Percentiles rank a stretch among this genome's conserved stretches.
phyloP scores from a whole-genome alignment of 306 rosid genomes.

The Cercis canadensis region DNA sequence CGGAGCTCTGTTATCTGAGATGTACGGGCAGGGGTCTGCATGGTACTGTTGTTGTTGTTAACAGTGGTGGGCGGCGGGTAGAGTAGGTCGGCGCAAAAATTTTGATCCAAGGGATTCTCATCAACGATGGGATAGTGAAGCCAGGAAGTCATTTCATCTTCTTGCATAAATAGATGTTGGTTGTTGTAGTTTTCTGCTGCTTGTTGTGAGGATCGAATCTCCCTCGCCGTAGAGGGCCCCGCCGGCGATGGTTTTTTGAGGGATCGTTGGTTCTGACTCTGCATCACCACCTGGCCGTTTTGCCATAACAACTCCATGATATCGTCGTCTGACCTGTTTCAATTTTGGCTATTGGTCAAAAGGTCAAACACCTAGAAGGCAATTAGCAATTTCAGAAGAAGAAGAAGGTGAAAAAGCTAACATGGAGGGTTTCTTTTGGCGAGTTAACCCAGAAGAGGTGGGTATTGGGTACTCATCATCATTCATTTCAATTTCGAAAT shows the following conservation, averaged over 20 bases:
- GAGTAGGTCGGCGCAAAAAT: conserved; percentile 58
- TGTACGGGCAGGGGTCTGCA: conserved; percentile 26
- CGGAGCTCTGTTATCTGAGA: conserved; percentile 40
- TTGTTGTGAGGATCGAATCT: conserved; percentile 37
- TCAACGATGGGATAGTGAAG: conserved; percentile 68
- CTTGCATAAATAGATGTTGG: conserved; percentile 71
- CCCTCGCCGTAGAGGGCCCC: conserved; percentile 40
- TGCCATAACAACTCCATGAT: conserved; percentile 83
- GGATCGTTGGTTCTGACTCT: conserved; percentile 61
- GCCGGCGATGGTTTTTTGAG: conserved; percentile 37
- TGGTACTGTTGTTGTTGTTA: conserved; percentile 16
- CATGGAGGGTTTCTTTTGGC: conserved; percentile 55
- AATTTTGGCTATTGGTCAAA: background rate
- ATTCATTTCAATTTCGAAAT: conserved; percentile 55
- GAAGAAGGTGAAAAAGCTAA: conserved; percentile 23
- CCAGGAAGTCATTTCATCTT: conserved; percentile 81
- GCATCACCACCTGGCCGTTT: conserved; percentile 69
- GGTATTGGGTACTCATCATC: conserved; percentile 50
- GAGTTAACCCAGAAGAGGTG: conserved; percentile 39
- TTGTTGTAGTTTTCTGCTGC: conserved; percentile 28
- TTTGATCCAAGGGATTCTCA: conserved; percentile 57
- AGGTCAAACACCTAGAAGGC: background rate
- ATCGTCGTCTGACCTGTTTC: conserved; percentile 64
- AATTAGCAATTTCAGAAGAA: background rate
- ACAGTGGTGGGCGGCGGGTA: conserved; percentile 29